A percentile compares a stretch with the other conserved stretches of the same genome.
These are phyloP conservation scores for Eimeria maxima DNA, from an alignment of 169 alveolate genomes.

Conservation along the genomic window DNA sequence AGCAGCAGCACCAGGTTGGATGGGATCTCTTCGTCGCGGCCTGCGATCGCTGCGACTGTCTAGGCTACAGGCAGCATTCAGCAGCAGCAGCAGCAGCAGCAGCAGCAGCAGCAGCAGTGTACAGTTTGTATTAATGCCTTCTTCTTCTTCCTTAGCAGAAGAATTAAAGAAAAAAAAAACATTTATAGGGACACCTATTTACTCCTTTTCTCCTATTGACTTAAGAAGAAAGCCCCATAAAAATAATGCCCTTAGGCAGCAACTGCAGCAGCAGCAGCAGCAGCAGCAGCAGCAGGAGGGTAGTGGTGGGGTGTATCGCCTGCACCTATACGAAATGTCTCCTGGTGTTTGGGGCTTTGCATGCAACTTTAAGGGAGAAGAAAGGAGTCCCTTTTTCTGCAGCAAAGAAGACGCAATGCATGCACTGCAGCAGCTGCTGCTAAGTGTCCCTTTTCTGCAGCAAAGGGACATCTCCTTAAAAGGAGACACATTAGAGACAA, in stretches of 20 bases:
- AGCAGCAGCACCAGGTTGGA: not conserved
- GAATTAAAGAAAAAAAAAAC: not conserved
- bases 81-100: not conserved
- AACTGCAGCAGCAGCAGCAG: slow-evolving; percentile 1
- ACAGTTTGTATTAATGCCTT: not conserved
- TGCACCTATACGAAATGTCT: not conserved
- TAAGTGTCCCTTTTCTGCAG: no score
- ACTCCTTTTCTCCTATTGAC: not conserved
- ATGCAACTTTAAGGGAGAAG: not conserved
- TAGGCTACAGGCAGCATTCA: not conserved
- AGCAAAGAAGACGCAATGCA: not conserved
- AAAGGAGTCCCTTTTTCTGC: not conserved
- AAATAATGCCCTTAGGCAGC: not conserved
- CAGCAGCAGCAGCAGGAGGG: no score
- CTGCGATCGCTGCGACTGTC: not conserved
- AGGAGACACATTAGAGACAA: not conserved
- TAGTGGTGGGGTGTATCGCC: not conserved
- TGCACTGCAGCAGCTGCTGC: no score
- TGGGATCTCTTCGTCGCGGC: not conserved
- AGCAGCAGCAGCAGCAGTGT: no score
- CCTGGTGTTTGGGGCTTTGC: not conserved
- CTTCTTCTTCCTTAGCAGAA: not conserved
- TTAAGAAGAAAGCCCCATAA: not conserved
- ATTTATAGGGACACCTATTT: not conserved
- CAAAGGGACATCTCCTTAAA: no score